Conservation (phyloP, 2,329 filamentous ascomycete genomes). For the Colletotrichum tabaci region DNA sequence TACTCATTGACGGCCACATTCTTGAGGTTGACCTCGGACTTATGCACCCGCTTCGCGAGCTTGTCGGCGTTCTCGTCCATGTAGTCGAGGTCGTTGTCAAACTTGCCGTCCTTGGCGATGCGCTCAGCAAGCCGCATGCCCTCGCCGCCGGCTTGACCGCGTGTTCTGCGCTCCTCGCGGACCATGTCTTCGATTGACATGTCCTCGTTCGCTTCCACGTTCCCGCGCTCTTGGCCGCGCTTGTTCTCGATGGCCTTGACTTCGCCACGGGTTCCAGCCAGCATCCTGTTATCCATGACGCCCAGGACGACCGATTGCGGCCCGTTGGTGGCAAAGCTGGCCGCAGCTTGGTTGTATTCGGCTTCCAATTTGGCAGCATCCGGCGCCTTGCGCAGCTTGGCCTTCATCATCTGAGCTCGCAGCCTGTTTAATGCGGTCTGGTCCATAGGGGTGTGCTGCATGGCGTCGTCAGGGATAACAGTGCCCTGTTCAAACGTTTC, state of each 20-base stretch:
- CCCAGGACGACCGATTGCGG: conserved; percentile 84
- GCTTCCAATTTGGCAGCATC: conserved; percentile 84
- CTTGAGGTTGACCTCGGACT: conserved; percentile 88
- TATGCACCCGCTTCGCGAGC: conserved; percentile 88
- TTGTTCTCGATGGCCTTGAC: conserved; percentile 84
- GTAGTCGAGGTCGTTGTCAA: conserved; percentile 94
- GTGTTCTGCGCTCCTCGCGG: conserved; percentile 90
- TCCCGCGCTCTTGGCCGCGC: conserved; percentile 86
- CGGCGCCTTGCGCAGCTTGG: conserved; percentile 84
- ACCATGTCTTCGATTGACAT: conserved; percentile 99
- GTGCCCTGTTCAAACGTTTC: conserved; percentile 66
- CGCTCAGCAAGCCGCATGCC: conserved; percentile 88
- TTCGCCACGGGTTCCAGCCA: conserved; percentile 81
- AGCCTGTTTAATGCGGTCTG: conserved; percentile 88
- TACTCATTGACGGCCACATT: conserved; percentile 90
- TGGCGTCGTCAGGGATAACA: conserved; percentile 68
- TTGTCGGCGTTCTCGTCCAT: conserved; percentile 97
- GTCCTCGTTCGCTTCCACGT: conserved; percentile 91
- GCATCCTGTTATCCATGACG: conserved; percentile 90
- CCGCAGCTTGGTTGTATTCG: conserved; percentile 84
- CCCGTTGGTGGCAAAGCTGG: conserved; percentile 69
- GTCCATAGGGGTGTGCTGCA: conserved; percentile 72
- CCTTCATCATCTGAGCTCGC: conserved; percentile 96
- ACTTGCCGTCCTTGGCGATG: conserved; percentile 93
- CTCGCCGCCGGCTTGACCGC: conserved; percentile 83